These are phyloP conservation scores for Solanum hybrid DNA, from an alignment of 305 asterid genomes.

Conservation along the genomic window DNA sequence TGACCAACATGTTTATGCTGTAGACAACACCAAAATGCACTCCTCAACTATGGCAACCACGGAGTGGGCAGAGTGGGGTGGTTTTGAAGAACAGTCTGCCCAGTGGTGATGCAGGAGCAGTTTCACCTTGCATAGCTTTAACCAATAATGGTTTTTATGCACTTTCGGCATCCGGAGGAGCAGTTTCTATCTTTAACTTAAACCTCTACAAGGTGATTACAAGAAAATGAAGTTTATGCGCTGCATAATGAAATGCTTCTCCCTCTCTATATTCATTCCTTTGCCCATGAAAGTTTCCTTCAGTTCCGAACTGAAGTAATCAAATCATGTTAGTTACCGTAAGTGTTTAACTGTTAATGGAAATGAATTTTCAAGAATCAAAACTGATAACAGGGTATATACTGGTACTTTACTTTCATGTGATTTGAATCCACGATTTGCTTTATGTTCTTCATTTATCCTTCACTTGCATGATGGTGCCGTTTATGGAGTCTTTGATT, in stretches of 20 bases:
- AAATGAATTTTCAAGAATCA: slow-evolving; percentile 1
- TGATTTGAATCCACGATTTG: not conserved
- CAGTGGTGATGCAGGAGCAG: slow-evolving; percentile 8
- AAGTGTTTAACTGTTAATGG: not conserved
- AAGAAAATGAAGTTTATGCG: not conserved
- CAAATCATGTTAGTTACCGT: not conserved
- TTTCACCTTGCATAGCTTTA: slow-evolving; percentile 43
- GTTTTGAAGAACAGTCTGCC: slow-evolving; percentile 39
- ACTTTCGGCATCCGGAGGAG: slow-evolving; percentile 51
- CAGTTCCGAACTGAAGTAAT: not conserved
- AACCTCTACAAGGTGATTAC: slow-evolving; percentile 39
- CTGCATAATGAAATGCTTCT: not conserved
- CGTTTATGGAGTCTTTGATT: not conserved
- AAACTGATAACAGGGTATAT: not conserved
- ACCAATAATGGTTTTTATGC: slow-evolving; percentile 58
- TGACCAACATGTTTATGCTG: slow-evolving; percentile 7
- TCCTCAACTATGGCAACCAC: slow-evolving; percentile 51
- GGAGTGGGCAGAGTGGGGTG: slow-evolving; percentile 35
- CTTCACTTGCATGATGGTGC: not conserved
- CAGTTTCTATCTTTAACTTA: slow-evolving; percentile 39
- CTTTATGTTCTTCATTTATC: not conserved
- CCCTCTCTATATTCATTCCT: not conserved
- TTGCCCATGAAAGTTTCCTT: not conserved
- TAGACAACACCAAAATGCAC: slow-evolving; percentile 43
- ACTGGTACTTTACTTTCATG: not conserved